Evolutionary conservation across 257 asterid species (phyloP), one percentile per base, ranked within the genome.

Genomic region (Primulina huaijiensis): DNA sequence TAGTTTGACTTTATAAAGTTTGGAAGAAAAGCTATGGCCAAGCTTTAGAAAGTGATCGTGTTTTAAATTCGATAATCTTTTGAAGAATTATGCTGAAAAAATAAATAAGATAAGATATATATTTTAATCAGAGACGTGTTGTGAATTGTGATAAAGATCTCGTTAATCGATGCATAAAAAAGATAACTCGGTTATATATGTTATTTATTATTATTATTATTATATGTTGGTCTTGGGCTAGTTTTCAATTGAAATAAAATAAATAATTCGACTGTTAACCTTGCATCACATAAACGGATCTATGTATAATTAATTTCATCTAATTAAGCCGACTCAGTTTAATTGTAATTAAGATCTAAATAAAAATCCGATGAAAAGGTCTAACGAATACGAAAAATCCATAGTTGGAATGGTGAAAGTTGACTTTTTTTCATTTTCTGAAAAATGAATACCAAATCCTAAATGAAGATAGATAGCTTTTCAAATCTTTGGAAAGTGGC

Each of bases 401-500:
- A 30, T 30, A 2, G 33, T 30, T 30, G 33, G 5, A 30, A 23
- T 23, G 25, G 25, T 23, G 25, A 38, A 38, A 3, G n/a, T 2
- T 3, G 53, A 43, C 53, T 43, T 43, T 43, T 38, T 38, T 11
- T 0, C 2, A 7, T 35, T 35, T 38, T 38, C 2, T 11, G 3
- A 2, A 30, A 30, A 30, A 30, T 0, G 1, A 12, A 43, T 3
- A 43, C 0, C 17, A 3, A 43, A 12, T 0, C 55, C 1, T 9
- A 31, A 43, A 1, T 0, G 23, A 29, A 21, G 78, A 73, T 33
- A 72, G 67, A 65, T 33, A 72, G 70, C 68, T 65, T 74, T 67
- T 70, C 79, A 71, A 74, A 69, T 59, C 23, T 34, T 65, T 72
- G 73, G 73, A 76, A 65, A 37, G 76, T 66, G 66, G 0, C 14